Evolutionary conservation across 176 grass and related monocot genomes (phyloP), one percentile per base, ranked within the genome.

Genomic region (Avena insularis): DNA sequence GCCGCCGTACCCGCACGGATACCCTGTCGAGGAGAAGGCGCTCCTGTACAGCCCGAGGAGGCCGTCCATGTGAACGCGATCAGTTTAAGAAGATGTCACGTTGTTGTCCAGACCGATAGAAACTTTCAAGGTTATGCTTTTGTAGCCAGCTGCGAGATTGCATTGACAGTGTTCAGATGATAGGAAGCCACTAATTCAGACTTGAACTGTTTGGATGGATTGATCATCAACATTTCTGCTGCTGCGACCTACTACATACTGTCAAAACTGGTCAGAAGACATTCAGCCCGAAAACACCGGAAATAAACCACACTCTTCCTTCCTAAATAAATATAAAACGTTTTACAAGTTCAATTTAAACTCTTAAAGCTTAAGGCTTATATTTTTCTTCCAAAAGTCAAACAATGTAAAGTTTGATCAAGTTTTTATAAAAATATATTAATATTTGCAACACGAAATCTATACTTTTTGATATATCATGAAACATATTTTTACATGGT

Each of bases 11-110:
- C 50, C 6, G 56, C 64, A 67, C 27, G 64, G 64, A 16, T 49
- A 59, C 0, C 49, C 53, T 2, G 10, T 87, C 20, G 89, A 88
- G 60, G 89, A 91, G 77, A 80, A 77, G 59, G 85, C 69, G 59
- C 62, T 84, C 2, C 68, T 91, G 5, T 48, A 69, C 40, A 84
- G 76, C 85, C 81, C 89, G 0, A 65, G 9, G 14, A 76, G 69
- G 66, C 49, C 82, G 8, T 88, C 29, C 33, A 48, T 73, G 60
- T 91, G 80, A 90, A 21, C 21, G n/a, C 38, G 27, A 21, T 9
- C 19, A 10, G 49, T 1, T 70, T 70, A 56, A 64, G n/a, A 13
- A 5, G 57, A 27, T 79, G 12, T 46, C 13, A 16, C 25, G 35
- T 23, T 62, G 45, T n/a, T 23, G 4, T 48, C 19, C 20, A 61